Percentiles rank a stretch among this genome's conserved stretches.
Conservation (phyloP, 176 grass and related monocot species). For the Musa acuminata region DNA sequence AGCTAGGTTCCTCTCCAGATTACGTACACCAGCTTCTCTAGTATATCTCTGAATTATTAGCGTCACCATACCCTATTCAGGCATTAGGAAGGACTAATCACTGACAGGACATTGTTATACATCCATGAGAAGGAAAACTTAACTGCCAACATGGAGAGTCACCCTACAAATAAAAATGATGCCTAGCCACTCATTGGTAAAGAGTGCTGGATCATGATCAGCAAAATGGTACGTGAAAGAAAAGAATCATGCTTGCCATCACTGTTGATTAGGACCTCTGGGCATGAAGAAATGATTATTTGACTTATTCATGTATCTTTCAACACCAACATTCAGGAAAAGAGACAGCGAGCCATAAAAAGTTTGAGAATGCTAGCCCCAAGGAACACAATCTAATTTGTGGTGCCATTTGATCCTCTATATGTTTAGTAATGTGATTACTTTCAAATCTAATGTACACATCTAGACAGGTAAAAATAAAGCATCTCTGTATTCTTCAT, state of each 20-base stretch:
- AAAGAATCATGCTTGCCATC: background rate
- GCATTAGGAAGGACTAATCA: background rate
- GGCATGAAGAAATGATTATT: background rate
- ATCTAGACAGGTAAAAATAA: background rate
- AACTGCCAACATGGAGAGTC: background rate
- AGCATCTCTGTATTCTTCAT: background rate
- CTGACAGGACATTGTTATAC: background rate
- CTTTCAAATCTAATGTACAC: background rate
- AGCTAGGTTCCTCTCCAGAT: constrained; percentile 78
- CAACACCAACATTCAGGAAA: too few relatives aligned
- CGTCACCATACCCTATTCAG: constrained; percentile 57
- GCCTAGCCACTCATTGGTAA: background rate
- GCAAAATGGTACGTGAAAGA: background rate
- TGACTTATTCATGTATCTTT: background rate
- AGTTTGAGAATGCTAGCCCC: background rate
- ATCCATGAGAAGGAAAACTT: background rate
- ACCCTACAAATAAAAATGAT: background rate
- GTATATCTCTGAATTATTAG: constrained; percentile 92
- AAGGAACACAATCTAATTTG: background rate
- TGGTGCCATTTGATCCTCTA: background rate
- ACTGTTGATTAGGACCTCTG: background rate
- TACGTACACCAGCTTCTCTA: constrained; percentile 89
- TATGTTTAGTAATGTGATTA: background rate
- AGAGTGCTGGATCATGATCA: background rate
- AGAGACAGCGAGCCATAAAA: background rate